Evolutionary conservation across 208 protist species (phyloP), one percentile per base, ranked within the genome.

Genomic region (Acanthamoeba castellanii): DNA sequence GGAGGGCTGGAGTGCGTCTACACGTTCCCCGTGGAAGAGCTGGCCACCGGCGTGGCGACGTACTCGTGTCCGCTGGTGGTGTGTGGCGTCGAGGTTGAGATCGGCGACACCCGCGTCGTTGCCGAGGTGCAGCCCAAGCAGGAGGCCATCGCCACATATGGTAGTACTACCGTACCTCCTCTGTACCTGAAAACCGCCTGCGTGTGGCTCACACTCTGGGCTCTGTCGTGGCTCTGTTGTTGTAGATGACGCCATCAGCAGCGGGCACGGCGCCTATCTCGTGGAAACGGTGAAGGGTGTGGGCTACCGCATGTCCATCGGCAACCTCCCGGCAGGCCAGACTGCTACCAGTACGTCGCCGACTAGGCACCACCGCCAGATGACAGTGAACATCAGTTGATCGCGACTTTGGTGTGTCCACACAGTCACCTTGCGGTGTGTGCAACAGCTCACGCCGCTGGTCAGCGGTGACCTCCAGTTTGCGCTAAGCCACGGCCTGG

Each of bases 251-350:
- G 95, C 95, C 14, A 45, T 92, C 11, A 25, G 16, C 34, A 25
- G 25, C 27, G 92, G 93, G 9, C 27, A 95, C 7, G 68, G 76
- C 25, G 93, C 95, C 9, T 94, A 94, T 76, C 64, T 96, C 6
- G 11, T 96, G 2, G 91, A 95, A 11, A 25, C 0, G 32, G 32
- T 42, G 32, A 0, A 37, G 25, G 82, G 61, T 6, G 45, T 61
- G 72, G 68, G 70, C 61, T 92, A 55, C 72, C 90, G n/a, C 30
- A 42, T 59, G 59, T 91, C 25, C 68, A 76, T 76, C 16, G 68
- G 68, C 68, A 76, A 76, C 68, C 32, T 76, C 14, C 30, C 30
- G 25, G 25, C 68, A 42, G 68, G 68, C 68, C 68, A 76, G 68
- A 30, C 25, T 9, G 68, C 68, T 5, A 76, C 68, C 32, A 42